Base-by-base conservation (phyloP, 1,284 basidiomycete species). In the Xerocomus cyaneibrunnescens region DNA sequence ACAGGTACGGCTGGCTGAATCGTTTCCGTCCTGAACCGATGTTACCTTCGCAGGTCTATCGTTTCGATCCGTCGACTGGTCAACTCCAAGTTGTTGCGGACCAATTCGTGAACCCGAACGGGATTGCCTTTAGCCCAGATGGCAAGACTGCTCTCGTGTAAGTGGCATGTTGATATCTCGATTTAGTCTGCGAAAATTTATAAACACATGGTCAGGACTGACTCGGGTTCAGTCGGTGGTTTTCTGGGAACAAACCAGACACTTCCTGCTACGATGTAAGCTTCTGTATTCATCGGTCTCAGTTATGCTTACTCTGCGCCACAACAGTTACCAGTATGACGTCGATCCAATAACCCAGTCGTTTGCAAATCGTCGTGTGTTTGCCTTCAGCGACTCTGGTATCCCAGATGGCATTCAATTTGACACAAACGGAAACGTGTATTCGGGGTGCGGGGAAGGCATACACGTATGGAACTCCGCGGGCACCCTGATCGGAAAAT, bases 11-110 rank as follows among this genome's bases (percentile, higher is more conserved):
- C 1, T 87, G 71, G 55, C 45, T 83, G 42, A 80, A 83, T 59
- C 69, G 76, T 44, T 92, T 92, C 75, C 80, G 87, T 43, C 80
- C 84, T 0, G 57, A 68, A 0, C 85, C 85, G 2, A 73, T 81
- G 37, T 64, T 91, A 37, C 87, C 86, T 4, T 81, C 78, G 43
- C 88, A 90, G 61, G 85, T 90, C 3, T 92, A 91, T 60, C 76
- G 83, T 12, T 82, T 89, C 56, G 80, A 89, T 61, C 81, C 83
- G 10, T 73, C 73, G 9, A 85, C 81, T 0, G 78, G 86, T 9
- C 69, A 75, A 16, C 78, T 92, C 3, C 77, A 79, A 6, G 84
- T 87, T 3, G 83, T 89, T 3, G 86, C 88, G 0, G 85, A 88
- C 55, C 82, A 81, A 28, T 84, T 89, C 59, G 72, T 77, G 54